Conservation (phyloP, 257 asterid species). For the Echium plantagineum region DNA sequence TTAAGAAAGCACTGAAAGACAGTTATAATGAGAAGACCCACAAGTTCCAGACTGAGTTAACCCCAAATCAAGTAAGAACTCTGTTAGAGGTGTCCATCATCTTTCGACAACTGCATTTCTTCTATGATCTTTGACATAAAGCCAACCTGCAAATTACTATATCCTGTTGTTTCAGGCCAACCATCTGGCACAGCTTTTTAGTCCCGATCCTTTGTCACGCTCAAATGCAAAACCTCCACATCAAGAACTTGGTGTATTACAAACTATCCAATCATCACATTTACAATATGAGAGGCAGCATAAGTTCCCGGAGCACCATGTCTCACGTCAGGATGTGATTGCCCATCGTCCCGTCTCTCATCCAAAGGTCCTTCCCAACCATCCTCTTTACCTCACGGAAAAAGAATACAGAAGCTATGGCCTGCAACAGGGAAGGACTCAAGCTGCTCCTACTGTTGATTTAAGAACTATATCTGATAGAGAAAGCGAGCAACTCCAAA, state of each 20-base stretch:
- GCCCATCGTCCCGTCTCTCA: constrained; percentile 2
- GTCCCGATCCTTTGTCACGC: constrained; percentile 36
- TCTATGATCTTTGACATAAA: background rate
- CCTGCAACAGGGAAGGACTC: constrained; percentile 39
- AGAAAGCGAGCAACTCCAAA: constrained; percentile 28
- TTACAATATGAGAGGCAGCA: constrained; percentile 19
- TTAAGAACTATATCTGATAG: constrained; percentile 24
- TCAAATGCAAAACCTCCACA: constrained; percentile 20
- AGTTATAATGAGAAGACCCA: constrained; percentile 52
- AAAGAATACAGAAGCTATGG: constrained; percentile 69
- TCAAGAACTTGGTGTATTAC: constrained; percentile 15
- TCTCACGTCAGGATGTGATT: constrained; percentile 14
- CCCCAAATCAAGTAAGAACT: constrained; percentile 51
- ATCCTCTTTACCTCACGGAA: constrained; percentile 47
- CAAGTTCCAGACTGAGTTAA: constrained; percentile 65
- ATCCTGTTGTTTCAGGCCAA: constrained; percentile 35
- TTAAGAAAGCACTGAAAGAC: constrained; percentile 70
- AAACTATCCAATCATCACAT: constrained; percentile 7
- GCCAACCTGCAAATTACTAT: background rate
- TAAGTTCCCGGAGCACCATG: constrained; percentile 18
- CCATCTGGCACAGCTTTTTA: constrained; percentile 35
- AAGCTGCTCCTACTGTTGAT: constrained; percentile 3
- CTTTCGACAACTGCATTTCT: background rate
- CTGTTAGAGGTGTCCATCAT: background rate
- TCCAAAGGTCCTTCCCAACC: constrained; percentile 15